phyloP scores from a whole-genome alignment of 495 filamentous ascomycete genomes.

The Baudoinia panamericana region DNA sequence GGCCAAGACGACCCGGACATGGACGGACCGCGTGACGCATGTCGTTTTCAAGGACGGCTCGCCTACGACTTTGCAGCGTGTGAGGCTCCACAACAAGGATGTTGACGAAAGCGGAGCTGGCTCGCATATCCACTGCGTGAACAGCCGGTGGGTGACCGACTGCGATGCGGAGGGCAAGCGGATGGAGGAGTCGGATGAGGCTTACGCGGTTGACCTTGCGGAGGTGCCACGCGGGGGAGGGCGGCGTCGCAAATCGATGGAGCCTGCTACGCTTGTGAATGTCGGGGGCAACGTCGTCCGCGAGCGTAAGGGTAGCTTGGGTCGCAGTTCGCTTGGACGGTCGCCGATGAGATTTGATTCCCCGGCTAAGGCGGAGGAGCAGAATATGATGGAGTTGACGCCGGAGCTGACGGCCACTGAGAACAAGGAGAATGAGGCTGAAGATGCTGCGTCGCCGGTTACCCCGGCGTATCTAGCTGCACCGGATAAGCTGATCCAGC shows the following conservation, averaged over 20 bases:
- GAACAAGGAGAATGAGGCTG: constrained; percentile 13
- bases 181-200: constrained; percentile 39
- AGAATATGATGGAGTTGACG: constrained; percentile 1
- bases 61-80: constrained; percentile 75
- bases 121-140: constrained; percentile 15
- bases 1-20: constrained; percentile 67
- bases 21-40: constrained; percentile 87
- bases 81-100: constrained; percentile 55
- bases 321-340: constrained; percentile 13
- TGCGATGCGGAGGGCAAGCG: constrained; percentile 27
- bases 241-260: constrained; percentile 82
- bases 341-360: constrained; percentile 14
- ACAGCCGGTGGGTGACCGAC: constrained; percentile 19
- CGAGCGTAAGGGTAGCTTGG: constrained; percentile 10
- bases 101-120: constrained; percentile 47
- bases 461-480: constrained; percentile 18
- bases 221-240: constrained; percentile 62
- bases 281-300: constrained; percentile 24
- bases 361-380: constrained; percentile 1
- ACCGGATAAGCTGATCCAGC: constrained; percentile 16
- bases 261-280: constrained; percentile 65
- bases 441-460: constrained; percentile 6
- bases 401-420: constrained; percentile 2
- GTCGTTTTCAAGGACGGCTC: constrained; percentile 92
- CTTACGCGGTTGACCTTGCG: constrained; percentile 59